Evolutionary conservation across 495 filamentous ascomycete genomes (phyloP), one percentile per base, ranked within the genome.

Genomic region (Paragyromitra xinjiangensis): DNA sequence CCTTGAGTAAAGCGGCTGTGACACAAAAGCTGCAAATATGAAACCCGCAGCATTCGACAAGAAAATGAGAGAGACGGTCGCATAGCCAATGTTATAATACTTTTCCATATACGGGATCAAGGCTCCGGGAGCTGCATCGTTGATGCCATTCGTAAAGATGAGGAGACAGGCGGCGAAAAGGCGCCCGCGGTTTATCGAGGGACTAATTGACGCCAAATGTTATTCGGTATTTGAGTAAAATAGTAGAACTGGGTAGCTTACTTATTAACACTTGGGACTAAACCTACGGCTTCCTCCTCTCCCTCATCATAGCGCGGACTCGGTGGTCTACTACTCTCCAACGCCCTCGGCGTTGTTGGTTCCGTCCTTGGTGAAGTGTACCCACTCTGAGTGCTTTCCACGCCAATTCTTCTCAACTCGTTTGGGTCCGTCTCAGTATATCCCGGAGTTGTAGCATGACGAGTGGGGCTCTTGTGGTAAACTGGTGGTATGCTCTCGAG

Each of bases 51-150:
- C 93, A 73, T 92, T 92, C 45, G 90, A 87, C 24, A 97, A 87
- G 86, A 94, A 95, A 79, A 97, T 90, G 7, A 94, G 83, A 11
- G 92, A 93, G 29, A 94, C 90, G 26, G 92, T 80, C 6, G 91
- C 89, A 73, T 94, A 94, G 65, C 88, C 90, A 64, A 94, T 92
- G 62, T 84, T 68, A 80, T 94, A 95, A 73, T 82, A 87, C 86
- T 80, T 83, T 77, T 88, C 86, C 78, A 95, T 90, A 75, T 91
- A 91, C 0, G 92, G 92, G 78, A 94, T 90, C 56, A 94, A 78
- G 40, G 92, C 91, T 79, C 92, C 92, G 3, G 91, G 88, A 0
- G 90, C 90, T 24, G 87, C 86, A 82, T 92, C 90, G 64, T 86
- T 88, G 68, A 92, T 79, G 0, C 90, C 90, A 71, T 87, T 88